Percentiles rank a stretch among this genome's conserved stretches.
Conservation (phyloP, 371 early-diverging fungal genomes). For the Thermomucor indicae-seudaticae region DNA sequence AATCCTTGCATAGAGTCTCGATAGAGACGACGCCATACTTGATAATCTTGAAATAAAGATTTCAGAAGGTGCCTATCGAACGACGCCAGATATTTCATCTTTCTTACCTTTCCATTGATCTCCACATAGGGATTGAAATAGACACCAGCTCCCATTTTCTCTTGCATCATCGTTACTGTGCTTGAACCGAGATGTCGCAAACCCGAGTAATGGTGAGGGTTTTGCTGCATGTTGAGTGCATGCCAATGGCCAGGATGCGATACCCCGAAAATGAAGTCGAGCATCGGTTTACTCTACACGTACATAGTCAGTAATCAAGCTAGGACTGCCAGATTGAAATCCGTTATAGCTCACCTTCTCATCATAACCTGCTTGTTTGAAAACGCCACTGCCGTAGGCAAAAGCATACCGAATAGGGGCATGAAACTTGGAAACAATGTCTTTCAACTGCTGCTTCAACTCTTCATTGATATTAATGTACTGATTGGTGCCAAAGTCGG, state of each 20-base stretch:
- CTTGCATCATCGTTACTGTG: conserved; percentile 73
- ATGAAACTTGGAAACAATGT: conserved; percentile 54
- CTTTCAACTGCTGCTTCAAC: conserved; percentile 53
- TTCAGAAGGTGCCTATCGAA: neutral
- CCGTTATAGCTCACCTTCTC: conserved; percentile 43
- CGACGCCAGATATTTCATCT: neutral
- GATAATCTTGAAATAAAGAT: conserved; percentile 50
- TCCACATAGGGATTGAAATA: conserved; percentile 95
- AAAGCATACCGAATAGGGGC: conserved; percentile 83
- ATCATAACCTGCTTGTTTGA: conserved; percentile 79
- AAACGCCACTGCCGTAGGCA: conserved; percentile 96
- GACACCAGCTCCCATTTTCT: conserved; percentile 85
- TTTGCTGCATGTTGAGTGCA: conserved; percentile 85
- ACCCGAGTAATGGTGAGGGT: conserved; percentile 87
- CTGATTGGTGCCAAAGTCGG: conserved; percentile 67
- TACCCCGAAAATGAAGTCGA: conserved; percentile 95
- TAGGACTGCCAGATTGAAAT: neutral
- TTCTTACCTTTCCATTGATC: conserved; percentile 75
- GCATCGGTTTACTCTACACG: conserved; percentile 67
- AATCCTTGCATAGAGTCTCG: conserved; percentile 77
- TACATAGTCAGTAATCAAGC: neutral
- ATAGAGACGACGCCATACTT: conserved; percentile 97
- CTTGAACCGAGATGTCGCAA: conserved; percentile 67
- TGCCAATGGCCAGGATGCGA: conserved; percentile 97
- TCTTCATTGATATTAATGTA: conserved; percentile 60